phyloP scores from a whole-genome alignment of 768 basidiomycete genomes.

The Hypholoma fasciculare region DNA sequence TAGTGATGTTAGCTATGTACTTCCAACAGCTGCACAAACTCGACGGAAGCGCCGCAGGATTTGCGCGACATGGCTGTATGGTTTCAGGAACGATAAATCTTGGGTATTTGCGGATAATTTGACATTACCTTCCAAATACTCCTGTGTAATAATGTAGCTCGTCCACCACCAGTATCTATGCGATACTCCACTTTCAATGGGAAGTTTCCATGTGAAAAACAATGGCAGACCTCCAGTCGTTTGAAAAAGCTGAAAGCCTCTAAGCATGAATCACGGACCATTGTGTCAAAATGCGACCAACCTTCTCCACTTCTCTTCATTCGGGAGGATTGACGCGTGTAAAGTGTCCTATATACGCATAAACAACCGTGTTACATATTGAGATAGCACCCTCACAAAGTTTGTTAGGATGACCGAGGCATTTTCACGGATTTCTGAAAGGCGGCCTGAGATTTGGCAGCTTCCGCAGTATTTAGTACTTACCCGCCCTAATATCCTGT shows the following conservation, averaged over 20 bases:
- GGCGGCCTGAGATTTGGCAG: background rate
- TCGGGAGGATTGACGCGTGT: slow-evolving; percentile 81
- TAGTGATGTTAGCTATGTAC: slow-evolving; percentile 36
- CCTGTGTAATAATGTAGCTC: slow-evolving; percentile 88
- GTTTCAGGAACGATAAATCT: background rate
- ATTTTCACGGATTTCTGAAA: slow-evolving; percentile 60
- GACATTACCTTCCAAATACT: slow-evolving; percentile 68
- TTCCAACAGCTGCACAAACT: slow-evolving; percentile 75
- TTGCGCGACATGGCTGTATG: slow-evolving; percentile 72
- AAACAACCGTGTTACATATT: background rate
- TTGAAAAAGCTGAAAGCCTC: slow-evolving; percentile 60
- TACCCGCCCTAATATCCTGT: slow-evolving; percentile 62
- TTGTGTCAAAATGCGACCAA: slow-evolving; percentile 21
- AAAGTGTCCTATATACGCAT: slow-evolving; percentile 67
- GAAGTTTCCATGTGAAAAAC: background rate
- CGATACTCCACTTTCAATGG: background rate
- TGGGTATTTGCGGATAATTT: background rate
- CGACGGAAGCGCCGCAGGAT: slow-evolving; percentile 76
- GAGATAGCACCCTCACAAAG: slow-evolving; percentile 50
- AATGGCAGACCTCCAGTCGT: slow-evolving; percentile 51
- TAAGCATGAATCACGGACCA: slow-evolving; percentile 5
- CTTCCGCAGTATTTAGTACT: slow-evolving; percentile 4
- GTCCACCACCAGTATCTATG: slow-evolving; percentile 72
- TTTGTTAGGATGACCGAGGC: slow-evolving; percentile 89
- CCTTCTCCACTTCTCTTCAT: slow-evolving; percentile 84